These are phyloP conservation scores for Biscogniauxia sp. DNA, from an alignment of 2,329 filamentous ascomycete genomes.

Conservation along the genomic window DNA sequence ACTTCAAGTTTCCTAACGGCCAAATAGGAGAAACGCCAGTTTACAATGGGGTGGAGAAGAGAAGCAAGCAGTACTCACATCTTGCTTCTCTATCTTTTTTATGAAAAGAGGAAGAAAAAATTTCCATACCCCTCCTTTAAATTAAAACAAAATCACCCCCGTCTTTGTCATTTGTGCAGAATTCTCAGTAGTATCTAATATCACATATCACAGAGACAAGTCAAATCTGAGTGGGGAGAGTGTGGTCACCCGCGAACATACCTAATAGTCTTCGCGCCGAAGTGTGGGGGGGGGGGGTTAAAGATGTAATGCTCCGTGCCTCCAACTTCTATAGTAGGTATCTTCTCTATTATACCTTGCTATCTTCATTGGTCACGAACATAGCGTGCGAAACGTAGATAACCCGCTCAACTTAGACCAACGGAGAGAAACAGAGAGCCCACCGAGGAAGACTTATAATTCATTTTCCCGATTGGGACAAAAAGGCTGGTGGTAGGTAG, in stretches of 20 bases:
- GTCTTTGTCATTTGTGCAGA: too few species aligned
- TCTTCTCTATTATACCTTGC: not conserved
- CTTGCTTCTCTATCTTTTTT: too few species aligned
- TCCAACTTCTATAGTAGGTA: not conserved
- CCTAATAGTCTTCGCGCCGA: not conserved
- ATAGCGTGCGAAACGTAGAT: not conserved
- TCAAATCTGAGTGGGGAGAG: not conserved
- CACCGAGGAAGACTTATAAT: not conserved
- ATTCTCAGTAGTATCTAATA: not conserved
- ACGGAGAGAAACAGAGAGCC: not conserved
- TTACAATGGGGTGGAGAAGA: too few species aligned
- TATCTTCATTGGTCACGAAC: not conserved
- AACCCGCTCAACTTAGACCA: not conserved
- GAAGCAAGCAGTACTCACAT: too few species aligned
- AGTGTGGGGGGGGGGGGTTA: not conserved
- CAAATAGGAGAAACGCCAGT: not conserved
- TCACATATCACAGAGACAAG: not conserved
- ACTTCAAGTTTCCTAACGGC: not conserved
- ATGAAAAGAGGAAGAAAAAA: too few species aligned
- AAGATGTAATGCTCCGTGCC: not conserved
- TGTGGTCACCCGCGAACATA: not conserved
- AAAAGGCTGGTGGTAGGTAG: slow-evolving; percentile 3
- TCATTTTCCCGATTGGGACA: slow-evolving; percentile 12
- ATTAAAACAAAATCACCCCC: too few species aligned
- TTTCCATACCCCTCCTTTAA: too few species aligned